Evolutionary conservation across 345 rosid species (phyloP).

Genomic region (Pelargonium nanum): DNA sequence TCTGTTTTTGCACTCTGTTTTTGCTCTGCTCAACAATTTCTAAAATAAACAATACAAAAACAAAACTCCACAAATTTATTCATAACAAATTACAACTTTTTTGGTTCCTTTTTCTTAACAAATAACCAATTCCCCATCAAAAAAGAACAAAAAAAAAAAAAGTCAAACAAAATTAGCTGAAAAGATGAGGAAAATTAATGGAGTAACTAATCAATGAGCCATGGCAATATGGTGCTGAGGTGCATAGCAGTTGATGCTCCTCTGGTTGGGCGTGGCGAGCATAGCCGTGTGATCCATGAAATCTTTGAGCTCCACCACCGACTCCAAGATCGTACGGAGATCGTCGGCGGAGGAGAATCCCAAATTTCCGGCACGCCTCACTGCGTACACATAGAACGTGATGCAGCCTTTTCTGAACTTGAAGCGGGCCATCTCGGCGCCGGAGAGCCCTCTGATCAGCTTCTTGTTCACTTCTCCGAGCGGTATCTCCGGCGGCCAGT

Average conservation of each 20-base stretch:
- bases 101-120: slow-evolving; percentile 52
- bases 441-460: slow-evolving; percentile 49
- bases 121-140: slow-evolving; percentile 31
- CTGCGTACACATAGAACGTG: slow-evolving; percentile 94
- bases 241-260: slow-evolving; percentile 44
- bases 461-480: slow-evolving; percentile 84
- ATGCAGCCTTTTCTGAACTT: slow-evolving; percentile 91
- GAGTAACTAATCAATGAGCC: slow-evolving; percentile 32
- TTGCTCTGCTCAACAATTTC: too few species aligned
- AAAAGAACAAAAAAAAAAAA: slow-evolving; percentile 1
- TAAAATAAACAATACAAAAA: too few species aligned
- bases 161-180: slow-evolving; percentile 3
- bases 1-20: neutral
- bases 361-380: slow-evolving; percentile 36
- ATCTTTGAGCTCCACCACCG: slow-evolving; percentile 81
- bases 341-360: slow-evolving; percentile 78
- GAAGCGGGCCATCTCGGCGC: slow-evolving; percentile 85
- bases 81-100: too few species aligned
- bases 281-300: slow-evolving; percentile 96
- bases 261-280: slow-evolving; percentile 90
- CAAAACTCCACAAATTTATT: too few species aligned
- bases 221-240: slow-evolving; percentile 40
- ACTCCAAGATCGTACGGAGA: slow-evolving; percentile 57
- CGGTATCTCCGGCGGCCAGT: slow-evolving; percentile 81
- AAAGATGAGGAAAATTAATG: neutral